Evolutionary conservation across 768 basidiomycete species (phyloP).

Genomic region (Rhizopogon vesiculosus): DNA sequence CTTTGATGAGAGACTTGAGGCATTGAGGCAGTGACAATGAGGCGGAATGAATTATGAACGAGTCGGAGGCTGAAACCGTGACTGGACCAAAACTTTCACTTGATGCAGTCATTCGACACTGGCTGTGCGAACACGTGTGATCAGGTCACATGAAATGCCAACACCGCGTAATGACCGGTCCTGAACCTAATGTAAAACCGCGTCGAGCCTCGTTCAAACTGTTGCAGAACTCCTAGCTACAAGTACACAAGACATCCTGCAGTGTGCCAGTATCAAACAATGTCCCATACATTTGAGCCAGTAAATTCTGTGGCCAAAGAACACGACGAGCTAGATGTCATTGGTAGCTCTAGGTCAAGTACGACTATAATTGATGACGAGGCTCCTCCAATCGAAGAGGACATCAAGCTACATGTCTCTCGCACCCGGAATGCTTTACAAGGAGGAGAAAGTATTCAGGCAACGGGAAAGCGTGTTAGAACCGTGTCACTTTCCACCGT

Average conservation of each 20-base stretch:
- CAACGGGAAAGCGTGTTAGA: conserved; percentile 14
- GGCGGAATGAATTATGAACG: no score
- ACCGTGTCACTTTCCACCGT: conserved; percentile 1
- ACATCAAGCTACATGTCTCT: conserved; percentile 11
- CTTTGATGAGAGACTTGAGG: no score
- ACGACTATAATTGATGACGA: conserved; percentile 24
- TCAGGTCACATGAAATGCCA: no score
- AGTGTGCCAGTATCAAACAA: neutral
- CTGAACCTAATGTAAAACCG: neutral
- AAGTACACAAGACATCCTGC: neutral
- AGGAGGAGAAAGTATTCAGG: neutral
- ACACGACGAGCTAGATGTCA: conserved; percentile 25
- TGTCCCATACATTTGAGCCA: neutral
- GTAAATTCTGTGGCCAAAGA: neutral
- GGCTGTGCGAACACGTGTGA: no score
- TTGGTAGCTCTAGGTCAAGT: conserved; percentile 19
- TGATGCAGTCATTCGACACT: no score
- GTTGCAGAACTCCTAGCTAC: neutral
- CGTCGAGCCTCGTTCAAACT: neutral
- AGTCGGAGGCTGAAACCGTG: no score
- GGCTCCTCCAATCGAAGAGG: conserved; percentile 13
- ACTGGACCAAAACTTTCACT: no score
- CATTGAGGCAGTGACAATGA: no score
- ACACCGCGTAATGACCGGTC: neutral
- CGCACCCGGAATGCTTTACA: neutral